These are phyloP conservation scores for Phytomonas sp. DNA, from an alignment of 208 protist species.

Conservation along the genomic window DNA sequence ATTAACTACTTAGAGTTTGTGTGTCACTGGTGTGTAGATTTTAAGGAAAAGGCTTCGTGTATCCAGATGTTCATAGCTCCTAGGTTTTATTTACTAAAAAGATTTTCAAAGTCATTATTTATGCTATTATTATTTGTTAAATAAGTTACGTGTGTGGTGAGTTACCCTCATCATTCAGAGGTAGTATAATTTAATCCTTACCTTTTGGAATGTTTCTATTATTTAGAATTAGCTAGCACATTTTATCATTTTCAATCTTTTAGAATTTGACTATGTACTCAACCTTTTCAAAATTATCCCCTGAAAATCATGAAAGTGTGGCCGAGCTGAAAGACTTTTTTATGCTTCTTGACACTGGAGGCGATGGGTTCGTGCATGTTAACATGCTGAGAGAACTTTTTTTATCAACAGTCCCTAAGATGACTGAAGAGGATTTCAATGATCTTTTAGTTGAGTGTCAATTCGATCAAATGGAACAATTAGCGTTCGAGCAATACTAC, in stretches of 20 bases:
- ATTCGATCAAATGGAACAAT: constrained; percentile 20
- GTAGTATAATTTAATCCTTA: not conserved
- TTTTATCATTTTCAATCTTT: constrained; percentile 9
- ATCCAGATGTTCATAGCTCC: not conserved
- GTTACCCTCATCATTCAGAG: not conserved
- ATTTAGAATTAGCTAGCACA: not conserved
- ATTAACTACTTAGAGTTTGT: not conserved
- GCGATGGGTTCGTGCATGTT: constrained; percentile 30
- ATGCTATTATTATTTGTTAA: not conserved
- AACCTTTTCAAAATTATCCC: constrained; percentile 4
- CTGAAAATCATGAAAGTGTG: constrained; percentile 37
- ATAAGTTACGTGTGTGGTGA: not conserved
- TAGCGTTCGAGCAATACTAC: constrained; percentile 68
- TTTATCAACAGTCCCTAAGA: constrained; percentile 17
- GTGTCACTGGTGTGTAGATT: too few relatives aligned
- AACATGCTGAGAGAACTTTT: constrained; percentile 27
- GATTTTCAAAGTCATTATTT: not conserved
- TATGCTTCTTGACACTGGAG: constrained; percentile 30
- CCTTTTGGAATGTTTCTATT: not conserved
- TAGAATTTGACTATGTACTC: not conserved
- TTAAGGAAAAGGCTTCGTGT: not conserved
- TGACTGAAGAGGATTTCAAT: constrained; percentile 22
- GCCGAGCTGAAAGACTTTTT: constrained; percentile 62
- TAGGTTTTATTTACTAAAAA: not conserved
- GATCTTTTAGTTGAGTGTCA: constrained; percentile 23